A percentile compares a stretch with the other conserved stretches of the same genome.
These are phyloP conservation scores for Exsudoporus frostii DNA, from an alignment of 768 basidiomycete species.

Conservation along the genomic window DNA sequence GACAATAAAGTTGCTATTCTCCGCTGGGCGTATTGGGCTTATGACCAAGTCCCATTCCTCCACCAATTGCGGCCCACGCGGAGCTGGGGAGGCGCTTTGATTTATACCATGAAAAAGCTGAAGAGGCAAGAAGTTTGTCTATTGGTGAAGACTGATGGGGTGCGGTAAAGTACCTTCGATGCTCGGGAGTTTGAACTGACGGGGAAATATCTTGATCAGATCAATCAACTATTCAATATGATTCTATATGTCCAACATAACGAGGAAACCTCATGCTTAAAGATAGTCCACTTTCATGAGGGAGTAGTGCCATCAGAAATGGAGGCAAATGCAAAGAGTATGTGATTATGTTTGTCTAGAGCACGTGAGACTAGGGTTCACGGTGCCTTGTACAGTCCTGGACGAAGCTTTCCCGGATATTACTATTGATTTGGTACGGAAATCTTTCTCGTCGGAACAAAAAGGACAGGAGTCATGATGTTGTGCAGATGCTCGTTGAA, in stretches of 20 bases:
- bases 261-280: slow-evolving; percentile 67
- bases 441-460: neutral
- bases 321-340: slow-evolving; percentile 68
- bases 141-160: slow-evolving; percentile 64
- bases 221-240: slow-evolving; percentile 62
- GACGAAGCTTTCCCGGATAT: slow-evolving; percentile 66
- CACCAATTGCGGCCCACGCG: slow-evolving; percentile 39
- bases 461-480: neutral
- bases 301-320: slow-evolving; percentile 63
- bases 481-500: slow-evolving; percentile 42
- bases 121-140: slow-evolving; percentile 57
- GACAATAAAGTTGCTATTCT: slow-evolving; percentile 55
- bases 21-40: slow-evolving; percentile 56
- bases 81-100: slow-evolving; percentile 43
- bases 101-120: slow-evolving; percentile 42
- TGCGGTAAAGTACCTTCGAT: slow-evolving; percentile 25
- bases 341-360: slow-evolving; percentile 3
- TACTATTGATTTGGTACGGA: slow-evolving; percentile 55
- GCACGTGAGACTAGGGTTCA: neutral
- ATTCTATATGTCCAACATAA: slow-evolving; percentile 63
- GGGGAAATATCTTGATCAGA: slow-evolving; percentile 37
- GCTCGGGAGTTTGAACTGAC: neutral
- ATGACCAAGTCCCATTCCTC: slow-evolving; percentile 54
- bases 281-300: slow-evolving; percentile 65
- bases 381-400: slow-evolving; percentile 35